Base-by-base conservation (phyloP, 1,284 basidiomycete species). In the Psilocybe mexicana region DNA sequence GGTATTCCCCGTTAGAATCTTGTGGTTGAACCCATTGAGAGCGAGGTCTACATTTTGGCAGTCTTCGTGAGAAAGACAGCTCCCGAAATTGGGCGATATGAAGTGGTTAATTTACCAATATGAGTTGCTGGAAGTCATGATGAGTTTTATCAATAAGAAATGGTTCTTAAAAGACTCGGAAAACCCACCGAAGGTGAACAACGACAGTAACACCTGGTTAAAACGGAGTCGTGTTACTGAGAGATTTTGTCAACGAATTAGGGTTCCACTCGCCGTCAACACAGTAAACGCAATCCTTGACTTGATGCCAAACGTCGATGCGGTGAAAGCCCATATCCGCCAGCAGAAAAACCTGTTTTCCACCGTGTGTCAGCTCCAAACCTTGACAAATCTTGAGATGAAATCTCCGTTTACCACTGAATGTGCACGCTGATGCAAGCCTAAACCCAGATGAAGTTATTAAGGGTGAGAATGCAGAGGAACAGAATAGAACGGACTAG, bases 301-400 rank as follows among this genome's bases (percentile, higher is more conserved):
- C 24, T 10, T 26, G 4, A 36, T 11, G 24, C 24, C 18, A 23
- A 61, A 61, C 8, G 38, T 40, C n/a, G 54, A 25, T 10, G 33
- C 43, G 24, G 52, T 58, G 33, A 61, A 54, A 25, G 53, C 46
- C 60, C 60, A 61, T 23, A 61, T 61, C 12, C 60, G 43, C 57
- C 60, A 59, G 47, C 60, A 61, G 45, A 61, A 59, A 42, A 61
- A 61, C 38, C 60, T 61, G 18, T 38, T 42, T 25, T 40, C 4
- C 38, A 40, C 14, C 35, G 28, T 5, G 35, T 35, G 25, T 40
- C 14, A 14, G 38, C 11, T 40, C 18, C 24, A 23, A 23, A 6
- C 24, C 30, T 12, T 3, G 24, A 35, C 23, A 11, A 33, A 23
- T 38, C 24, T 30, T 18, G 18, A 3, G 14, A 36, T 28, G 25